A percentile compares a stretch with the other conserved stretches of the same genome.
Conservation (phyloP, 1,284 basidiomycete species). For the Ganoderma multipileum region DNA sequence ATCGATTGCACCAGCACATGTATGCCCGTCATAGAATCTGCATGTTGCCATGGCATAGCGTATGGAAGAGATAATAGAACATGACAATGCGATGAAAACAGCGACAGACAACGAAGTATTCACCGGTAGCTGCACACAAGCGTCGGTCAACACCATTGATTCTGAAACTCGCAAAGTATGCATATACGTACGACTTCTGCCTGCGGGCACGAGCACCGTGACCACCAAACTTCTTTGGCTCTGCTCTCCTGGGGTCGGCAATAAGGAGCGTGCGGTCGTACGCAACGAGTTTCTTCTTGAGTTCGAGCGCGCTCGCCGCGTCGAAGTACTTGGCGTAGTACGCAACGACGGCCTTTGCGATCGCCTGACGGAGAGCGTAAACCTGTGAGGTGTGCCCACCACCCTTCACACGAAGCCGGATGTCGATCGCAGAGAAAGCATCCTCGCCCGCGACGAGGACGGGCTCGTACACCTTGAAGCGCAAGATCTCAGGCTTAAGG, state of each 20-base stretch:
- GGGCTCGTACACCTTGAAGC: slow-evolving; percentile 98
- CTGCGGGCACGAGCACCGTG: slow-evolving; percentile 94
- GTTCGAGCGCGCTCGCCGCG: slow-evolving; percentile 94
- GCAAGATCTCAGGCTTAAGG: slow-evolving; percentile 93
- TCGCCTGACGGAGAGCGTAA: slow-evolving; percentile 99
- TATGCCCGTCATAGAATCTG: slow-evolving; percentile 34
- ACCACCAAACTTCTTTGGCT: slow-evolving; percentile 99
- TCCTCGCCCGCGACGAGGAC: slow-evolving; percentile 91
- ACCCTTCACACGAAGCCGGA: slow-evolving; percentile 98
- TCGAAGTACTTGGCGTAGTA: slow-evolving; percentile 99
- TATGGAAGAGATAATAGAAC: slow-evolving; percentile 49
- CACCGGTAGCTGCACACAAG: slow-evolving; percentile 82
- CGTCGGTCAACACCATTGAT: slow-evolving; percentile 17
- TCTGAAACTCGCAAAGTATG: slow-evolving; percentile 9
- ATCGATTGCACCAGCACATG: slow-evolving; percentile 26
- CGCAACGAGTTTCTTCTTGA: slow-evolving; percentile 95
- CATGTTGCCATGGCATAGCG: slow-evolving; percentile 54
- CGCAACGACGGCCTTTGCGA: slow-evolving; percentile 97
- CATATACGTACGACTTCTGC: slow-evolving; percentile 81
- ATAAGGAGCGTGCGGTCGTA: slow-evolving; percentile 97
- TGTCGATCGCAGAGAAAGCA: slow-evolving; percentile 86
- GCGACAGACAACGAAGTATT: slow-evolving; percentile 47
- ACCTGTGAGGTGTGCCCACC: slow-evolving; percentile 99
- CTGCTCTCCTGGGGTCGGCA: slow-evolving; percentile 98
- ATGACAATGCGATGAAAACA: slow-evolving; percentile 50